Evolutionary conservation across 192 early-diverging fungal genomes (phyloP), one percentile per base, ranked within the genome.

Genomic region (Linnemannia hyalina): DNA sequence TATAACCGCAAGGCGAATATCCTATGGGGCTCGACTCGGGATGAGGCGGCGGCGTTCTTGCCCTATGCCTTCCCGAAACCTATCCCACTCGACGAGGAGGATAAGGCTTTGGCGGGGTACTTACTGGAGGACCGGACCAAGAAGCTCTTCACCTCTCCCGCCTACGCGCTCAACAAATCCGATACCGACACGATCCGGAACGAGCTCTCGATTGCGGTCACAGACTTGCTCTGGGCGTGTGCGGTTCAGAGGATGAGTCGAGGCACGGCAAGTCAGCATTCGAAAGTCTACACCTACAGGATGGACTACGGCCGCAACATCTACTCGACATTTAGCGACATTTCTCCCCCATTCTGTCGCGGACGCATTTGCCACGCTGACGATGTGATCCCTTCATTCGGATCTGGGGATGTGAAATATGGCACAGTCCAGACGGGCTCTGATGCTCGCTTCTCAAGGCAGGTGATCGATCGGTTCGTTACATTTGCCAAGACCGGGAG

Each of bases 361-460:
- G 71, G 71, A 40, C 46, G 70, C 6, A 35, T 80, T 44, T 73
- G 52, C 23, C 78, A 80, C 13, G 18, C 70, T 15, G 78, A 80
- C 7, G 78, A 80, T 46, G 1, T 80, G 4, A 35, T 47, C 23
- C 78, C 78, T 7, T 38, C 55, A 3, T 80, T 80, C 35, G 78
- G 70, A 6, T 70, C 68, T 0, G 71, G 70, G 0, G 78, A 74
- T 65, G 11, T 74, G 1, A 16, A 47, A 6, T 1, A 36, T 6
- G 71, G 22, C 0, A 1, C 35, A 26, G 20, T 6, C 8, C 71
- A 80, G 41, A 80, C 78, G 1, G 70, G 71, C 0, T 29, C 42
- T 49, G 78, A 80, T 46, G 70, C 78, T 41, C 78, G 78, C 32
- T 80, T 80, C 42, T 35, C 78, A 32, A 57, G 78, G 13, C 78